phyloP scores from a whole-genome alignment of 805 yeast genomes.

The Tetrapisispora pingtungensis region DNA sequence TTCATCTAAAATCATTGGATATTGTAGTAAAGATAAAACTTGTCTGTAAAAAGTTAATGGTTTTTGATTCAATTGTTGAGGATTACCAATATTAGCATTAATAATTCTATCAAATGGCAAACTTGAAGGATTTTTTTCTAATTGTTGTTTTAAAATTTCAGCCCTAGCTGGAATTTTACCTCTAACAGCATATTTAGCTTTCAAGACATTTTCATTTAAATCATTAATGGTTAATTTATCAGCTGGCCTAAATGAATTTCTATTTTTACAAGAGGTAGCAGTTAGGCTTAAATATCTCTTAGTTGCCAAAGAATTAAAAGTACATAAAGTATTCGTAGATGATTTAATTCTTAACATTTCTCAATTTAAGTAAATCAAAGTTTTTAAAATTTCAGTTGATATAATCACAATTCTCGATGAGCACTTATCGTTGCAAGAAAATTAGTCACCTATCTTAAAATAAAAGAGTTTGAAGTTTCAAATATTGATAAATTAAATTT shows the following conservation, averaged over 20 bases:
- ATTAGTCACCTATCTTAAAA: too few species aligned
- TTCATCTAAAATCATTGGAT: slow-evolving; percentile 54
- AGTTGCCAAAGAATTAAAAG: not conserved
- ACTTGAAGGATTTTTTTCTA: slow-evolving; percentile 45
- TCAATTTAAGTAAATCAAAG: too few species aligned
- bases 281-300: slow-evolving; percentile 1
- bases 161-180: slow-evolving; percentile 92
- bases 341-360: not conserved
- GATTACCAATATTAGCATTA: slow-evolving; percentile 93
- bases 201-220: slow-evolving; percentile 62
- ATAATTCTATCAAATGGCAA: slow-evolving; percentile 73
- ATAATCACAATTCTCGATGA: too few species aligned
- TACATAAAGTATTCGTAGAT: not conserved
- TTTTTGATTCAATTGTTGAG: slow-evolving; percentile 90
- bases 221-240: slow-evolving; percentile 36
- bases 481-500: too few species aligned
- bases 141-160: slow-evolving; percentile 59
- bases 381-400: too few species aligned
- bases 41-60: slow-evolving; percentile 95
- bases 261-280: not conserved
- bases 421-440: too few species aligned
- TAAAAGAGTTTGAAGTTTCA: too few species aligned
- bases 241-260: not conserved
- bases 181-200: slow-evolving; percentile 93
- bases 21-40: slow-evolving; percentile 75